Evolutionary conservation across 1,284 basidiomycete species (phyloP).

Genomic region (Earliella scabrosa): DNA sequence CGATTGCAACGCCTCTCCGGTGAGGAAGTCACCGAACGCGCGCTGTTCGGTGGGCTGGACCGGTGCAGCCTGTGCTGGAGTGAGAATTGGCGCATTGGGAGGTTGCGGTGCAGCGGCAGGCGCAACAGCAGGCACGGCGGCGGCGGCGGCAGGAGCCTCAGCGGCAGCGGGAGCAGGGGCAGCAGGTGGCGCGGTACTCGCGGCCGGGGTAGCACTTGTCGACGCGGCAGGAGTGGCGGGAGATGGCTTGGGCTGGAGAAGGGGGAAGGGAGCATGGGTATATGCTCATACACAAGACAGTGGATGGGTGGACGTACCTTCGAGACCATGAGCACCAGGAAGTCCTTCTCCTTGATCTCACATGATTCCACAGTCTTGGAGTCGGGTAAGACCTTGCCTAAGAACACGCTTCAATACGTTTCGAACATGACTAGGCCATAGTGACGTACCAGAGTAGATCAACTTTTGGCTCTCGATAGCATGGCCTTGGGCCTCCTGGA

Average conservation of each 20-base stretch:
- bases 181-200: constrained; percentile 36
- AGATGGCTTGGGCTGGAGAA: constrained; percentile 59
- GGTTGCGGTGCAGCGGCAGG: constrained; percentile 42
- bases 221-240: constrained; percentile 34
- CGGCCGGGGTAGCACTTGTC: constrained; percentile 33
- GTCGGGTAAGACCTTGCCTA: constrained; percentile 93
- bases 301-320: constrained; percentile 63
- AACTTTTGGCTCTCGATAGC: constrained; percentile 84
- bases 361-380: constrained; percentile 88
- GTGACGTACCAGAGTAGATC: constrained; percentile 83
- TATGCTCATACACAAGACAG: too few species aligned
- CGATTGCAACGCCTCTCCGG: constrained; percentile 74
- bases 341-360: constrained; percentile 98
- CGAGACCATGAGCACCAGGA: constrained; percentile 97
- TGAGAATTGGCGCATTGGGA: constrained; percentile 37
- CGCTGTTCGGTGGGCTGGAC: constrained; percentile 41
- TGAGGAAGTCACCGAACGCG: constrained; percentile 67
- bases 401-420: not conserved
- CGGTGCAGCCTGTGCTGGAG: constrained; percentile 42
- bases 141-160: constrained; percentile 33
- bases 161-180: constrained; percentile 30
- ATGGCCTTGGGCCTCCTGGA: constrained; percentile 79
- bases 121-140: constrained; percentile 40
- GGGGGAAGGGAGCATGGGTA: not conserved
- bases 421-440: not conserved